Evolutionary conservation across 2,329 filamentous ascomycete genomes (phyloP).

Genomic region (Paramyrothecium sp.): DNA sequence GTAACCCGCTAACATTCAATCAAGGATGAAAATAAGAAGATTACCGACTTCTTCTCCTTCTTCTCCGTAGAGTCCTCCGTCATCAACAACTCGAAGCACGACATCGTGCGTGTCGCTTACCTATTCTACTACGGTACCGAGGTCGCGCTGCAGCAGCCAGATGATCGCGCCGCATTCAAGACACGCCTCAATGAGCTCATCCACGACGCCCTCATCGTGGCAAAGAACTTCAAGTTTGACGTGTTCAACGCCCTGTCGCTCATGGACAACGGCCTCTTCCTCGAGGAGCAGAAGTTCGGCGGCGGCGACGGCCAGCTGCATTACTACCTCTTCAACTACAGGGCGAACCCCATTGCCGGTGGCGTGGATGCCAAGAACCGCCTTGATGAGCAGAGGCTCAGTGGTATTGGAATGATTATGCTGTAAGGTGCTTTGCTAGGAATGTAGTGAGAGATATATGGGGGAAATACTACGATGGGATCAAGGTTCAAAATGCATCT

Average conservation of each 20-base stretch:
- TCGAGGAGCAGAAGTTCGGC: slow-evolving; percentile 92
- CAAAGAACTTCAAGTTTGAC: slow-evolving; percentile 82
- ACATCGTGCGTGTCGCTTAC: slow-evolving; percentile 84
- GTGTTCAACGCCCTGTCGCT: slow-evolving; percentile 95
- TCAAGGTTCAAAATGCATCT: not conserved
- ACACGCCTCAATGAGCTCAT: slow-evolving; percentile 77
- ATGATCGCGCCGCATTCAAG: slow-evolving; percentile 63
- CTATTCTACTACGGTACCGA: slow-evolving; percentile 96
- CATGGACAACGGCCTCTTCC: slow-evolving; percentile 90
- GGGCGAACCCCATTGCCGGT: slow-evolving; percentile 78
- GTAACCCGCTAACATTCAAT: not conserved
- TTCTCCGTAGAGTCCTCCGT: slow-evolving; percentile 93
- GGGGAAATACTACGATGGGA: not conserved
- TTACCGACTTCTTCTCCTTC: slow-evolving; percentile 97
- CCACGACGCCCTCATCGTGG: slow-evolving; percentile 82
- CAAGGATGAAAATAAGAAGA: slow-evolving; percentile 65
- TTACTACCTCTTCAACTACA: slow-evolving; percentile 98
- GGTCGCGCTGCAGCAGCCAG: slow-evolving; percentile 61
- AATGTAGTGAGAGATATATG: not conserved
- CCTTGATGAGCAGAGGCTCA: slow-evolving; percentile 74
- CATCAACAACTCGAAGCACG: slow-evolving; percentile 77
- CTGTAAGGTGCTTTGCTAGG: slow-evolving; percentile 29
- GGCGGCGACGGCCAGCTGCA: slow-evolving; percentile 92
- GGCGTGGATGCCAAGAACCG: slow-evolving; percentile 79
- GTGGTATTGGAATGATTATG: slow-evolving; percentile 90